Evolutionary conservation across 441 rosid species (phyloP).

Genomic region (Populus hybrid): DNA sequence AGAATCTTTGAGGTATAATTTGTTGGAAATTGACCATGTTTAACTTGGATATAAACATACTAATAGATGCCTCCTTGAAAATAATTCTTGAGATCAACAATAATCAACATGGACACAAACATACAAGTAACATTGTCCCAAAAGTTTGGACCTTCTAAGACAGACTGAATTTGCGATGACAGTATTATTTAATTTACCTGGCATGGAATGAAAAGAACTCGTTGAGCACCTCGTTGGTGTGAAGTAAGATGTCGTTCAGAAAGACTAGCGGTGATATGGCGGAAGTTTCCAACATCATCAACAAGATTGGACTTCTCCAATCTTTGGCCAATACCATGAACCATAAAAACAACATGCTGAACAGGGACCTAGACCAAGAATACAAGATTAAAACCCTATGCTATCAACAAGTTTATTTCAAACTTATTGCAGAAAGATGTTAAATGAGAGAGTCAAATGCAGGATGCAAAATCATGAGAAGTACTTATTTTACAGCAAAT

Average conservation of each 20-base stretch:
- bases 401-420: not conserved
- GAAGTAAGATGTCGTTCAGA: constrained; percentile 77
- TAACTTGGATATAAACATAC: not conserved
- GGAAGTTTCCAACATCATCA: constrained; percentile 90
- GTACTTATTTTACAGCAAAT: not conserved
- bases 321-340: constrained; percentile 99
- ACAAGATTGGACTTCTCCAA: constrained; percentile 97
- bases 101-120: not conserved
- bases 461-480: not conserved
- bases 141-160: not conserved
- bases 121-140: not conserved
- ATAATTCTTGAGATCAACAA: not conserved
- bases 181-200: constrained; percentile 50
- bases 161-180: not conserved
- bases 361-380: constrained; percentile 79
- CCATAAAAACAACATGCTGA: constrained; percentile 95
- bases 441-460: not conserved
- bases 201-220: constrained; percentile 97
- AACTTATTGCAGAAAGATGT: not conserved
- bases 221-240: constrained; percentile 69
- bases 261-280: constrained; percentile 77
- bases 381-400: constrained; percentile 3
- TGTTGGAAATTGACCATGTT: not conserved
- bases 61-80: not conserved
- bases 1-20: not conserved